Evolutionary conservation across 306 rosid species (phyloP).

Genomic region (Cotoneaster glaucophyllus): DNA sequence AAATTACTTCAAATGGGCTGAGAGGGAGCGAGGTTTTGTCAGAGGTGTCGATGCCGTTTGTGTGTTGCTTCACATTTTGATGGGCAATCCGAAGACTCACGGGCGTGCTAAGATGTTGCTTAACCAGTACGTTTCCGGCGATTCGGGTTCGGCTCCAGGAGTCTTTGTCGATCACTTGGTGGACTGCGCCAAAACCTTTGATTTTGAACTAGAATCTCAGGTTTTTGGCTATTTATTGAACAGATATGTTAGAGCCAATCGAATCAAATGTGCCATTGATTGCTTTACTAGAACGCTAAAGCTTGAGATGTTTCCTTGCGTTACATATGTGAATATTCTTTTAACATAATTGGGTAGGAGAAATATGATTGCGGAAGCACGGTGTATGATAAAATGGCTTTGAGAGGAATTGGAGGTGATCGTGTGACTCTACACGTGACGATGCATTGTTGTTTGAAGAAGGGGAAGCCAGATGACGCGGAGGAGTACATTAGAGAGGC

Average conservation of each 20-base stretch:
- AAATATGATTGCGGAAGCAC: slow-evolving; percentile 32
- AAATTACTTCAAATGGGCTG: slow-evolving; percentile 29
- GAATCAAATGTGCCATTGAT: slow-evolving; percentile 41
- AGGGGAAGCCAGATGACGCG: slow-evolving; percentile 39
- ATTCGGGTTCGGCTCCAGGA: slow-evolving; percentile 28
- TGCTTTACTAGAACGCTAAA: slow-evolving; percentile 47
- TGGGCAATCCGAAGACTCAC: slow-evolving; percentile 14
- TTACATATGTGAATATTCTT: slow-evolving; percentile 40
- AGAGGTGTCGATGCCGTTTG: slow-evolving; percentile 36
- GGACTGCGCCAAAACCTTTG: slow-evolving; percentile 35
- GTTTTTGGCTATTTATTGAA: no score
- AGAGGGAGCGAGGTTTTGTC: slow-evolving; percentile 28
- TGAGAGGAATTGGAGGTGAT: slow-evolving; percentile 39
- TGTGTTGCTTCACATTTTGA: slow-evolving; percentile 52
- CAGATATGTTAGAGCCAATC: slow-evolving; percentile 50
- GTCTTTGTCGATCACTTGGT: slow-evolving; percentile 32
- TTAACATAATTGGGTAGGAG: slow-evolving; percentile 50
- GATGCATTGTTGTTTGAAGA: slow-evolving; percentile 50
- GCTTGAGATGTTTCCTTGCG: slow-evolving; percentile 31
- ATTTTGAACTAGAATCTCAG: no score
- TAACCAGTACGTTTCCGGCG: slow-evolving; percentile 24
- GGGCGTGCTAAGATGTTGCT: slow-evolving; percentile 25
- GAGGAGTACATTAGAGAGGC: slow-evolving; percentile 39
- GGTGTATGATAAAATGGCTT: slow-evolving; percentile 45
- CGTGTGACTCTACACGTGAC: slow-evolving; percentile 36